Evolutionary conservation across 2,329 filamentous ascomycete genomes (phyloP).

Genomic region (Sarocladiaceae sp.): DNA sequence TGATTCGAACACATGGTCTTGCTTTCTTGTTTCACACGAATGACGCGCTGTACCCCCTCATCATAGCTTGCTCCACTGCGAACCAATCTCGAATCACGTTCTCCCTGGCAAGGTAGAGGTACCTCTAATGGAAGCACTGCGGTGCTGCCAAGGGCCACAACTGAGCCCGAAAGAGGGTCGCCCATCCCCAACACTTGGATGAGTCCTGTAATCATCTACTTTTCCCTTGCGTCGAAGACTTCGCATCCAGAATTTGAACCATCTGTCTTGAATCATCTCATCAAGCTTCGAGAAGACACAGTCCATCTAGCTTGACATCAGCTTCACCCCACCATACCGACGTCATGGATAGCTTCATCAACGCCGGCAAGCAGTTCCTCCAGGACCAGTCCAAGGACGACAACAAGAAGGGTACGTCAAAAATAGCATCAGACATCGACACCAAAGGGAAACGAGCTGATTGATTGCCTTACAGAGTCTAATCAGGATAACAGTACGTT

Average conservation of each 20-base stretch:
- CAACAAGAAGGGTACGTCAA: slow-evolving; percentile 15
- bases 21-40: neutral
- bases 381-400: slow-evolving; percentile 22
- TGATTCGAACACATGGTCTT: neutral
- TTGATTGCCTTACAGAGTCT: neutral
- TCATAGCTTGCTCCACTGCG: too few relatives aligned
- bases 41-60: too few relatives aligned
- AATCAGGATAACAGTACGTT: slow-evolving; percentile 24
- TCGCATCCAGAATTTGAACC: neutral
- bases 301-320: slow-evolving; percentile 19
- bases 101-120: too few relatives aligned
- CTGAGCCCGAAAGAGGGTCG: too few relatives aligned
- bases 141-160: too few relatives aligned
- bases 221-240: neutral
- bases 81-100: too few relatives aligned
- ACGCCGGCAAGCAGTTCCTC: slow-evolving; percentile 33
- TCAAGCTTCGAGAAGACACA: neutral
- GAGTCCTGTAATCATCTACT: too few relatives aligned
- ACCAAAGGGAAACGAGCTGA: too few relatives aligned
- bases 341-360: slow-evolving; percentile 35
- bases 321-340: slow-evolving; percentile 9
- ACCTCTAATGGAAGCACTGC: too few relatives aligned
- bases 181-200: too few relatives aligned
- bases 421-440: too few relatives aligned
- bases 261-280: neutral